Percentiles rank a stretch among this genome's conserved stretches.
Evolutionary conservation across 495 filamentous ascomycete genomes (phyloP).

Genomic region (Podospora anserina): DNA sequence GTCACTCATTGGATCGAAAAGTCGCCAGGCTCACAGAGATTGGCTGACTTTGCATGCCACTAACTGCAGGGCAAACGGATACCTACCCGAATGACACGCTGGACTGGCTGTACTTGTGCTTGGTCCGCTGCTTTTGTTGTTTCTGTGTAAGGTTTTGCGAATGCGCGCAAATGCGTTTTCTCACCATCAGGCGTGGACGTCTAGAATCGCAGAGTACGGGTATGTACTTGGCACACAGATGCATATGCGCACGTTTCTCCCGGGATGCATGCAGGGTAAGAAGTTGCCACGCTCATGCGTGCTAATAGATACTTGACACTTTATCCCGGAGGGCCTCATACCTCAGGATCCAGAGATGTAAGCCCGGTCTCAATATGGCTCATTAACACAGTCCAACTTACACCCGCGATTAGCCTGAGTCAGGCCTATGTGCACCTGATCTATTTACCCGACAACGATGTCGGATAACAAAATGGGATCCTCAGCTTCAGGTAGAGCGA

Average conservation of each 20-base stretch:
- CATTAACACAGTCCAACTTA: background rate
- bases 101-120: too few relatives aligned
- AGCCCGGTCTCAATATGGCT: background rate
- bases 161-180: conserved; percentile 9
- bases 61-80: conserved; percentile 4
- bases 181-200: background rate
- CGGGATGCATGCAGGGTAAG: too few relatives aligned
- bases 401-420: background rate
- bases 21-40: background rate
- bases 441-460: background rate
- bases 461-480: background rate
- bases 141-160: conserved; percentile 3
- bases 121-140: background rate
- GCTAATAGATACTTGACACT: too few relatives aligned
- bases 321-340: background rate
- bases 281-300: too few relatives aligned
- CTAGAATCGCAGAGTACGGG: too few relatives aligned
- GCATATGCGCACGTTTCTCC: background rate
- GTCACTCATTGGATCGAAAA: conserved; percentile 14
- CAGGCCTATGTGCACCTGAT: background rate
- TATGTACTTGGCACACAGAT: background rate
- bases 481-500: background rate
- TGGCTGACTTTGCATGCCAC: conserved; percentile 1
- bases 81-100: background rate
- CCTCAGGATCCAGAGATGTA: too few relatives aligned